Percentiles rank a stretch among this genome's conserved stretches.
Evolutionary conservation across 1,139 yeast genomes (phyloP).

Genomic region (Starmera stellimalicola): DNA sequence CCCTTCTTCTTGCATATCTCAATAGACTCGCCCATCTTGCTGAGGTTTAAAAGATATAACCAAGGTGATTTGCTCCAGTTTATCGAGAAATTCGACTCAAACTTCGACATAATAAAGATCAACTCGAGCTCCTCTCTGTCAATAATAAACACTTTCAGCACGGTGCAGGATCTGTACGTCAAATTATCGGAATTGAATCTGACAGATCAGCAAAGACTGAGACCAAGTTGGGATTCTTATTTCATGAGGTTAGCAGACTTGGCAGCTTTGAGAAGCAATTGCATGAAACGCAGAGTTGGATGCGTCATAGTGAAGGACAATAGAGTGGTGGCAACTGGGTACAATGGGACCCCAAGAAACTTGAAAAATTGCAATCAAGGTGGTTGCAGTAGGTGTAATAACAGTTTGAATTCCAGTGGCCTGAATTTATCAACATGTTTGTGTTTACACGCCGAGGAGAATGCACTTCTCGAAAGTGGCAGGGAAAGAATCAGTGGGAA

Average conservation of each 20-base stretch:
- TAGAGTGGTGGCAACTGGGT: slow-evolving; percentile 90
- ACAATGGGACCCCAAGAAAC: slow-evolving; percentile 94
- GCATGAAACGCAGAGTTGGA: slow-evolving; percentile 96
- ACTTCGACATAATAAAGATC: slow-evolving; percentile 37
- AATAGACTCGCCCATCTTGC: slow-evolving; percentile 55
- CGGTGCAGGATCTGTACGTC: slow-evolving; percentile 37
- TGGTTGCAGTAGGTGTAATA: slow-evolving; percentile 83
- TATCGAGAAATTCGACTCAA: slow-evolving; percentile 34
- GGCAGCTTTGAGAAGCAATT: slow-evolving; percentile 87
- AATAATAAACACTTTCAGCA: slow-evolving; percentile 48
- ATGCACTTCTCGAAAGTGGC: slow-evolving; percentile 90
- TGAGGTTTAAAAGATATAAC: neutral
- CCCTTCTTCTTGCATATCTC: slow-evolving; percentile 83
- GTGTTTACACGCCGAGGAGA: slow-evolving; percentile 95
- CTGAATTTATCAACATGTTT: slow-evolving; percentile 72
- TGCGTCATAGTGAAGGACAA: slow-evolving; percentile 85
- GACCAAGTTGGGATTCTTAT: slow-evolving; percentile 96
- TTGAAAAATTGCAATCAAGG: slow-evolving; percentile 87
- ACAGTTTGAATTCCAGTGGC: slow-evolving; percentile 39
- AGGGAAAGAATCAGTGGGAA: slow-evolving; percentile 66
- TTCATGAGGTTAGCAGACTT: slow-evolving; percentile 89
- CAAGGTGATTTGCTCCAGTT: slow-evolving; percentile 25
- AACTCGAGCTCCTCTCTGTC: slow-evolving; percentile 50
- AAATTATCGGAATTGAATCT: slow-evolving; percentile 48
- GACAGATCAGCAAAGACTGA: slow-evolving; percentile 46